phyloP scores from a whole-genome alignment of 306 rosid genomes.

The Ziziphus jujuba region DNA sequence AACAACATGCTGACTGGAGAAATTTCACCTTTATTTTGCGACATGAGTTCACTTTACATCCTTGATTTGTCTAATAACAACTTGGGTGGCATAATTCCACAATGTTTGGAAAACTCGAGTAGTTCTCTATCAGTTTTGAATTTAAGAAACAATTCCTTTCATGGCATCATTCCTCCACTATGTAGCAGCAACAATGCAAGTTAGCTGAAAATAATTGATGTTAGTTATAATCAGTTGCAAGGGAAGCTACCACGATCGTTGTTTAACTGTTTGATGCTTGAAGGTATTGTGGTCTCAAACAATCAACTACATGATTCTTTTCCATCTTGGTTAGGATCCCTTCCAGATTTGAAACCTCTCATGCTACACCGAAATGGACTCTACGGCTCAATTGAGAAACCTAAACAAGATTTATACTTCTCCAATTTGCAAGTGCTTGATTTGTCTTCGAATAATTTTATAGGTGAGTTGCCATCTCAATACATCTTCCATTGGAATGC shows the following conservation, averaged over 20 bases:
- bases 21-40: not conserved
- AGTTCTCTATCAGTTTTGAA: not conserved
- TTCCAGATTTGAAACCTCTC: conserved; percentile 19
- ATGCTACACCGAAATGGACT: conserved; percentile 19
- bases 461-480: conserved; percentile 18
- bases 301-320: conserved; percentile 29
- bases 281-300: conserved; percentile 8
- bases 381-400: conserved; percentile 20
- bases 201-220: conserved; percentile 11
- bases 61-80: conserved; percentile 13
- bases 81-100: conserved; percentile 17
- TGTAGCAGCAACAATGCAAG: not conserved
- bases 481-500: conserved; percentile 14
- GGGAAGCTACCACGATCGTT: conserved; percentile 27
- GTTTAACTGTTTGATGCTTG: conserved; percentile 10
- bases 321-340: conserved; percentile 45
- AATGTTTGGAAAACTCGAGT: conserved; percentile 21
- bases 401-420: not conserved
- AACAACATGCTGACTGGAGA: not conserved
- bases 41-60: too few relatives aligned
- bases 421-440: conserved; percentile 18
- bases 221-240: conserved; percentile 21
- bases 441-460: conserved; percentile 21
- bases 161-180: too few relatives aligned
- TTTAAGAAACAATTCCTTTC: conserved; percentile 1